Evolutionary conservation across 2,329 filamentous ascomycete species (phyloP).

Genomic region (Botrytis sinoallii): DNA sequence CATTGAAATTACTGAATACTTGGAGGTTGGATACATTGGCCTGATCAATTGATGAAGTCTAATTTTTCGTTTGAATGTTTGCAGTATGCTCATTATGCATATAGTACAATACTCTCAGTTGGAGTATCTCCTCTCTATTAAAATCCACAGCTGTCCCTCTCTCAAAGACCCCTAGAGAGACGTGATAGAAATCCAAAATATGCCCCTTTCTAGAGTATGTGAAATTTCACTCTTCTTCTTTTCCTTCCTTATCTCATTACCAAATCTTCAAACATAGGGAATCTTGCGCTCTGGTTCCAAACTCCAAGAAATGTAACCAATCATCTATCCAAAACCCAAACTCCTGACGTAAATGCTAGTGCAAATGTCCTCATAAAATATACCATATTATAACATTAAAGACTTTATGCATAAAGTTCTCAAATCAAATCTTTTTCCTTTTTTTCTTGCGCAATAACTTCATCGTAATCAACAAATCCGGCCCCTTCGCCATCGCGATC

Average conservation of each 20-base stretch:
- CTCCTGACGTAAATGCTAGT: background rate
- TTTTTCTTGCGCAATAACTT: background rate
- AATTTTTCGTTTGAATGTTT: background rate
- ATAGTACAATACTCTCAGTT: background rate
- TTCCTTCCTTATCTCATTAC: background rate
- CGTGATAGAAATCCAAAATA: background rate
- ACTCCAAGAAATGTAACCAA: background rate
- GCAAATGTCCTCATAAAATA: background rate
- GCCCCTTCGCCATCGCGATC: conserved; percentile 27
- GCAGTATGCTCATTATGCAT: background rate
- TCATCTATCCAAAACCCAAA: background rate
- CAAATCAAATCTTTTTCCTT: background rate
- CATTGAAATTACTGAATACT: background rate
- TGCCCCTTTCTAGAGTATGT: background rate
- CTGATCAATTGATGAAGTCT: background rate
- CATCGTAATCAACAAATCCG: conserved; percentile 27
- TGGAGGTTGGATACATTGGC: background rate
- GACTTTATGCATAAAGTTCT: background rate
- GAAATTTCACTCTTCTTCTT: too few relatives aligned
- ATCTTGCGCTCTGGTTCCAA: background rate
- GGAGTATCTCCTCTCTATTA: background rate
- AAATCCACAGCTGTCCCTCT: background rate
- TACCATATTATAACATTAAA: background rate
- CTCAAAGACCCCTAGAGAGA: background rate
- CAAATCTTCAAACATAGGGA: background rate